These are phyloP conservation scores for Kazachstania sp. DNA, from an alignment of 1,139 yeast genomes.

Conservation along the genomic window DNA sequence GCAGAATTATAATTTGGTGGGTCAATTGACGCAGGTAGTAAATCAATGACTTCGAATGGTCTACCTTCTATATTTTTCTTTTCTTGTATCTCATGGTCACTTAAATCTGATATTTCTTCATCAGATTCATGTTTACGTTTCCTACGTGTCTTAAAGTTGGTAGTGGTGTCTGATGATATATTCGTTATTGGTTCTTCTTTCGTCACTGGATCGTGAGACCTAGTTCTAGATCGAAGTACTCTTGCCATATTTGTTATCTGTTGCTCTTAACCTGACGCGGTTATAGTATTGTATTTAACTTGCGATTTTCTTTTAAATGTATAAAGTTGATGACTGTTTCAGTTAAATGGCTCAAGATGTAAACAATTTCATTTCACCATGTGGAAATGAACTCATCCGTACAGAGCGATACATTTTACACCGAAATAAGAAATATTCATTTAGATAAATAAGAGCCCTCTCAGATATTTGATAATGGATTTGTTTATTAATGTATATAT, in stretches of 20 bases:
- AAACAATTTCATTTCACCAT: too few relatives aligned
- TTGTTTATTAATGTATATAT: too few relatives aligned
- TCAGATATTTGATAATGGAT: too few relatives aligned
- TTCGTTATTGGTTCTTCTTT: neutral
- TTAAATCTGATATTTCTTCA: slow-evolving; percentile 1
- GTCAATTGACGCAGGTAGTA: slow-evolving; percentile 61
- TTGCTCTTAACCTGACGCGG: neutral
- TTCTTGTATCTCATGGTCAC: slow-evolving; percentile 5
- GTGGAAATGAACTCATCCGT: too few relatives aligned
- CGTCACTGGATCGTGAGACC: neutral
- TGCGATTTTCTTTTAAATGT: too few relatives aligned
- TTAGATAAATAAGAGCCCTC: too few relatives aligned
- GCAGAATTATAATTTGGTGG: slow-evolving; percentile 48
- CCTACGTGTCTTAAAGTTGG: neutral
- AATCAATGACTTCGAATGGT: slow-evolving; percentile 46
- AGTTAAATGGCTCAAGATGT: too few relatives aligned
- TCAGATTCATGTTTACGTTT: slow-evolving; percentile 3
- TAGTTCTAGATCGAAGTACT: neutral
- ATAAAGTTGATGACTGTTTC: too few relatives aligned
- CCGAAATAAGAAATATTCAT: too few relatives aligned
- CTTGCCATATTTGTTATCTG: neutral
- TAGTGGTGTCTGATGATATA: neutral
- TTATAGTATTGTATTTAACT: neutral
- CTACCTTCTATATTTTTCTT: slow-evolving; percentile 9
- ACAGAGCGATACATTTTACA: too few relatives aligned